Evolutionary conservation across 139 green algal species (phyloP), one percentile per base, ranked within the genome.

Genomic region (Micractinium conductrix): DNA sequence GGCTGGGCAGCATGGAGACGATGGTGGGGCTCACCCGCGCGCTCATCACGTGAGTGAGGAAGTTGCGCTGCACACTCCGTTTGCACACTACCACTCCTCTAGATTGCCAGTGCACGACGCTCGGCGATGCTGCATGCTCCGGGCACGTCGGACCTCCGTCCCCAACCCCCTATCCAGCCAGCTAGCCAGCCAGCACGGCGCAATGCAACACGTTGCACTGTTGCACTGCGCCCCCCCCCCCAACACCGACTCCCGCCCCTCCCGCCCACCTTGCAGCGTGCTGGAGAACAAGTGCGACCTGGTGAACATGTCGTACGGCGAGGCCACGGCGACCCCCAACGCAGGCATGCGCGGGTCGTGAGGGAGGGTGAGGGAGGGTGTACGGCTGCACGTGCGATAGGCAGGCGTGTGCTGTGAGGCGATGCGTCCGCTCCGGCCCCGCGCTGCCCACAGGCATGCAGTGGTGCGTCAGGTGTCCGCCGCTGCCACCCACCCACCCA

Each of bases 1-100:
- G 96, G 7, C 88, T 98, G 58, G 91, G 91, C 28, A 90, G 83
- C 82, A 96, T 98, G 93, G 96, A 99, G 88, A 98, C 96, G 1
- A 89, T 89, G 28, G 87, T 89, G 14, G 96, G 93, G 0, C 78
- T 98, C 48, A 90, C 91, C 2, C 87, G 96, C 9, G 96, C 93
- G 0, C 85, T 97, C 2, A 93, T 93, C 16, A 87, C 93, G 26
- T 65, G 33, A 67, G 74, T 7, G 42, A 8, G 12, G 35, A 81
- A n/a, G n/a, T n/a, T n/a, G n/a, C n/a, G n/a, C n/a, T n/a, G n/a
- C n/a, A n/a, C n/a, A n/a, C n/a, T n/a, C n/a, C n/a, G n/a, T n/a
- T n/a, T n/a, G n/a, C n/a, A n/a, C n/a, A n/a, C n/a, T n/a, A n/a
- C n/a, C n/a, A n/a, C n/a, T n/a, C n/a, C 38, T 43, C 5, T 2